A percentile compares a stretch with the other conserved stretches of the same genome.
These are phyloP conservation scores for Salvia hispanica DNA, from an alignment of 257 asterid species.

Conservation along the genomic window DNA sequence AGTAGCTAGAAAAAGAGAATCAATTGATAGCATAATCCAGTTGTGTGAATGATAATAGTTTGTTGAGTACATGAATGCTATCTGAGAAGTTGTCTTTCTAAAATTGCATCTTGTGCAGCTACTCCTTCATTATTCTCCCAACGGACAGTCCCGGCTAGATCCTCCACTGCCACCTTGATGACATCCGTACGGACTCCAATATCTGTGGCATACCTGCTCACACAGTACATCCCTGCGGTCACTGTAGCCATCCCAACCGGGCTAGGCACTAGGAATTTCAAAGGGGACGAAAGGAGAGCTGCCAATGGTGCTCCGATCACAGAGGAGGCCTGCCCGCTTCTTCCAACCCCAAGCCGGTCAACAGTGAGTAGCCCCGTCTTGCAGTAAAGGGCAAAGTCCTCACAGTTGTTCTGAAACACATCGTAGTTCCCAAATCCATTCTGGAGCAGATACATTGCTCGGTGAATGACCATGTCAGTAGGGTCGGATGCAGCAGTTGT, in stretches of 20 bases:
- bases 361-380: conserved; percentile 78
- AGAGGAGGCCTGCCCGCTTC: conserved; percentile 88
- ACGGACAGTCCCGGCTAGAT: conserved; percentile 56
- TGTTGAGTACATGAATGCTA: conserved; percentile 30
- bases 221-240: conserved; percentile 83
- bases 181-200: conserved; percentile 77
- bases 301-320: conserved; percentile 80
- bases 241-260: conserved; percentile 64
- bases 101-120: conserved; percentile 32
- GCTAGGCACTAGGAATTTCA: conserved; percentile 67
- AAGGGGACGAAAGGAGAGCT: conserved; percentile 71
- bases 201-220: conserved; percentile 81
- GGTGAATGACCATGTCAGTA: conserved; percentile 52
- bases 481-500: conserved; percentile 69
- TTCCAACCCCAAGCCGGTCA: conserved; percentile 68
- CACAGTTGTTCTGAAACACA: conserved; percentile 82
- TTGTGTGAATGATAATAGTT: not conserved
- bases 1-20: conserved; percentile 21
- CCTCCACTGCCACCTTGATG: conserved; percentile 73
- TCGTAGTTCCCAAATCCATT: conserved; percentile 79
- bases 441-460: conserved; percentile 83
- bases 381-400: conserved; percentile 81
- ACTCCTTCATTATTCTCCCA: conserved; percentile 39
- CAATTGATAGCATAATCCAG: not conserved
- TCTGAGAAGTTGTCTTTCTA: conserved; percentile 32